These are phyloP conservation scores for Gastrodia elata DNA, from an alignment of 106 monocot genomes.

Conservation along the genomic window DNA sequence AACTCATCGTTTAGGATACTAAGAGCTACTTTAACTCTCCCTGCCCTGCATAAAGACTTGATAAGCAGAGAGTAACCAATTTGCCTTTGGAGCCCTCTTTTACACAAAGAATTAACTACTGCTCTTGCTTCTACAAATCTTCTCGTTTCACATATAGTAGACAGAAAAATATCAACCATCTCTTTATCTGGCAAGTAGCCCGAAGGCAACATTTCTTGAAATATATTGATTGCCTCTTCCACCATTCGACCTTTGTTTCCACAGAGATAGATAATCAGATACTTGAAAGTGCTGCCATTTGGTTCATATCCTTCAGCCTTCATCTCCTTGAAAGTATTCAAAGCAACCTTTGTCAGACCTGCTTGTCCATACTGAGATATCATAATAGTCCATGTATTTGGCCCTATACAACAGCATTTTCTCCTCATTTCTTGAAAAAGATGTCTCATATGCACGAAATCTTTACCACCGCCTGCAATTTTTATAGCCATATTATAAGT, in stretches of 20 bases:
- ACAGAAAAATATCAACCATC: slow-evolving; percentile 38
- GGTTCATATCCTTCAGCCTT: slow-evolving; percentile 42
- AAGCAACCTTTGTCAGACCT: slow-evolving; percentile 67
- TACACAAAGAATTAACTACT: slow-evolving; percentile 35
- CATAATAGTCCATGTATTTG: slow-evolving; percentile 89
- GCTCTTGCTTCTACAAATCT: slow-evolving; percentile 36
- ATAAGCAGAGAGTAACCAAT: slow-evolving; percentile 44
- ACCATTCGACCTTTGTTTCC: slow-evolving; percentile 61
- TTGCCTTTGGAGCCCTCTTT: slow-evolving; percentile 50
- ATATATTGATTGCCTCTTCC: slow-evolving; percentile 50
- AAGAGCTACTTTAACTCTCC: slow-evolving; percentile 47
- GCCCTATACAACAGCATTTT: slow-evolving; percentile 18
- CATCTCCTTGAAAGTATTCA: slow-evolving; percentile 75
- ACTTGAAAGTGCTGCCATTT: slow-evolving; percentile 58
- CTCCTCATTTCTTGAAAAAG: slow-evolving; percentile 73
- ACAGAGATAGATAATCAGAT: slow-evolving; percentile 62
- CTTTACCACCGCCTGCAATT: slow-evolving; percentile 71
- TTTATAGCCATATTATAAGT: slow-evolving; percentile 86
- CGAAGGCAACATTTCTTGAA: slow-evolving; percentile 55
- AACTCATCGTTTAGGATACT: slow-evolving; percentile 22
- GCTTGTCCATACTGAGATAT: slow-evolving; percentile 83
- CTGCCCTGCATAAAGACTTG: slow-evolving; percentile 57
- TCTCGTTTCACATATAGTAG: slow-evolving; percentile 58
- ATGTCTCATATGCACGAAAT: slow-evolving; percentile 69
- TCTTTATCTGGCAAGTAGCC: slow-evolving; percentile 63